These are phyloP conservation scores for Solanum etuberosum DNA, from an alignment of 257 asterid genomes.

Conservation along the genomic window DNA sequence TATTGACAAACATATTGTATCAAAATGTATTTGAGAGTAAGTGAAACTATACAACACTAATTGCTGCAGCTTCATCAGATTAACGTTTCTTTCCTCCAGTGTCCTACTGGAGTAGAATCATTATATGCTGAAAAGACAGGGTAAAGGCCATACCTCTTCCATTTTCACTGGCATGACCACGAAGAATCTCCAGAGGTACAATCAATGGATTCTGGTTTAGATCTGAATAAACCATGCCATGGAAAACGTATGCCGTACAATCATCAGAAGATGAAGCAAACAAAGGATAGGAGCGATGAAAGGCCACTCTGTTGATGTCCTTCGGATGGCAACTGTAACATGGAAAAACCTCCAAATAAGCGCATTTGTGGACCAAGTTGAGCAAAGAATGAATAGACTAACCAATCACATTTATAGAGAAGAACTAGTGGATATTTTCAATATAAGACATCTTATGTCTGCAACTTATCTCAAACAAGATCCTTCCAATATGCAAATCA, in stretches of 20 bases:
- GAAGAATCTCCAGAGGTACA: constrained; percentile 82
- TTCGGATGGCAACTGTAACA: constrained; percentile 64
- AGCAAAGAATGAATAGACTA: background rate
- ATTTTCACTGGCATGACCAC: constrained; percentile 61
- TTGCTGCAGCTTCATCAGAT: background rate
- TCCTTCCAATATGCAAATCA: background rate
- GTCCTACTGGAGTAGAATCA: background rate
- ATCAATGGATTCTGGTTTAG: constrained; percentile 78
- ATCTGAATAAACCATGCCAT: constrained; percentile 94
- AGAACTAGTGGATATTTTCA: background rate
- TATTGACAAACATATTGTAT: background rate
- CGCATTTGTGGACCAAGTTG: background rate
- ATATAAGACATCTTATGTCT: background rate
- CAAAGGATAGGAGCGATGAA: constrained; percentile 84
- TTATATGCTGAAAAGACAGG: background rate
- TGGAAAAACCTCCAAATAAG: background rate
- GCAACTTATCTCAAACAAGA: background rate
- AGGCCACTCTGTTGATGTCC: constrained; percentile 70
- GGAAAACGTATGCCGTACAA: constrained; percentile 76
- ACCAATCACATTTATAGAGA: background rate
- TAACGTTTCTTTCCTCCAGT: background rate
- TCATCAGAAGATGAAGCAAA: constrained; percentile 92
- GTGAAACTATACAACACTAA: background rate
- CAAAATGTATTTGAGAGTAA: background rate
- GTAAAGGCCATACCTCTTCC: constrained; percentile 60